Conservation (phyloP, 495 filamentous ascomycete species). For the Podospora anserina region DNA sequence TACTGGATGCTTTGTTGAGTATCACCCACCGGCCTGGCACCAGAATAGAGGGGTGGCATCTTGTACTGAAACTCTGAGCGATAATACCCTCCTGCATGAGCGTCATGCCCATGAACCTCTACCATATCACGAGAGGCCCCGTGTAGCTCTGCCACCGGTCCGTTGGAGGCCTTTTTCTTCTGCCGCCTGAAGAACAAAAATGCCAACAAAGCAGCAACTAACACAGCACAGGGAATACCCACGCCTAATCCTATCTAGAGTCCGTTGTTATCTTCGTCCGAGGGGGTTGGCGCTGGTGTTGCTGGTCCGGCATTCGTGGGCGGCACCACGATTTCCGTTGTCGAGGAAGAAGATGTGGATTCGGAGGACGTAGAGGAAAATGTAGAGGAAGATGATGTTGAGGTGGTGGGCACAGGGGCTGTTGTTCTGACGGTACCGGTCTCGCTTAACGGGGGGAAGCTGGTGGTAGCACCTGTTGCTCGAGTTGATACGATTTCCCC, state of each 20-base stretch:
- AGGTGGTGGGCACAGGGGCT: background rate
- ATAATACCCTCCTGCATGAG: background rate
- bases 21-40: background rate
- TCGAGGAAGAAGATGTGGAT: background rate
- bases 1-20: background rate
- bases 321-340: background rate
- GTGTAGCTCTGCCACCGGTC: background rate
- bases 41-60: background rate
- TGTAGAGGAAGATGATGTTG: background rate
- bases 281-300: background rate
- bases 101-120: background rate
- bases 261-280: background rate
- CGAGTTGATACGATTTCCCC: constrained; percentile 15
- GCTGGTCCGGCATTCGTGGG: background rate
- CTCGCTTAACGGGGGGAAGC: constrained; percentile 17
- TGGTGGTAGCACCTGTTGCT: constrained; percentile 19
- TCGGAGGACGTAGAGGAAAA: background rate
- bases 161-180: background rate
- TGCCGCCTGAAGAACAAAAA: constrained; percentile 12
- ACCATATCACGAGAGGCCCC: background rate
- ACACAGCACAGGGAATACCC: constrained; percentile 17
- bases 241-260: constrained; percentile 23
- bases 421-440: constrained; percentile 14
- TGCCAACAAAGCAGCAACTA: constrained; percentile 6
- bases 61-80: background rate